Conservation (phyloP, 345 rosid genomes). For the Citrus unshiu region DNA sequence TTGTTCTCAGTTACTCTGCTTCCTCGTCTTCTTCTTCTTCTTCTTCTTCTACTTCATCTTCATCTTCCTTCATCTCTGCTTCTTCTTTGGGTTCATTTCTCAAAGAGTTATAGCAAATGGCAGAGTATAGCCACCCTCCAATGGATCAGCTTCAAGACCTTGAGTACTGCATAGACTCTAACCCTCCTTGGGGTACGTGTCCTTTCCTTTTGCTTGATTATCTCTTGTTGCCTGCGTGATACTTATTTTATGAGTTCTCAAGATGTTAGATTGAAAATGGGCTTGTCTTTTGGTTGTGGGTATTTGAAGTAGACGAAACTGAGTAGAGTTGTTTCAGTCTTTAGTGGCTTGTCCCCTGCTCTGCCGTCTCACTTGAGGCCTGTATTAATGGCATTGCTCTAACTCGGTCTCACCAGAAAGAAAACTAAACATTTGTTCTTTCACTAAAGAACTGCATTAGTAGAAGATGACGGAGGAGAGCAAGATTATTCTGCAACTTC, state of each 20-base stretch:
- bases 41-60: not conserved
- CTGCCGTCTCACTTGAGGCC: not conserved
- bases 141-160: slow-evolving; percentile 98
- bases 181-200: slow-evolving; percentile 91
- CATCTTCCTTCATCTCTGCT: slow-evolving; percentile 1
- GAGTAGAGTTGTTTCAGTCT: not conserved
- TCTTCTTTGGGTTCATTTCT: slow-evolving; percentile 7
- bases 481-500: not conserved
- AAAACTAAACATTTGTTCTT: not conserved
- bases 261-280: slow-evolving; percentile 7
- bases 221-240: not conserved
- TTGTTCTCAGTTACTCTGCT: slow-evolving; percentile 24
- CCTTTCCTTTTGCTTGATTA: not conserved
- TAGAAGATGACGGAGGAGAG: not conserved
- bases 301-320: not conserved
- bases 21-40: slow-evolving; percentile 11
- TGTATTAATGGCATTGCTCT: not conserved
- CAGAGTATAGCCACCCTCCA: slow-evolving; percentile 70
- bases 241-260: not conserved
- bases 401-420: not conserved
- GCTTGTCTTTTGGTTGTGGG: slow-evolving; percentile 4
- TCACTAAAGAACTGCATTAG: slow-evolving; percentile 5
- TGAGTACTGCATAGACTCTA: slow-evolving; percentile 99
- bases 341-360: not conserved
- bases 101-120: slow-evolving; percentile 34